Evolutionary conservation across 257 asterid species (phyloP).

Genomic region (Eustoma russellianum): DNA sequence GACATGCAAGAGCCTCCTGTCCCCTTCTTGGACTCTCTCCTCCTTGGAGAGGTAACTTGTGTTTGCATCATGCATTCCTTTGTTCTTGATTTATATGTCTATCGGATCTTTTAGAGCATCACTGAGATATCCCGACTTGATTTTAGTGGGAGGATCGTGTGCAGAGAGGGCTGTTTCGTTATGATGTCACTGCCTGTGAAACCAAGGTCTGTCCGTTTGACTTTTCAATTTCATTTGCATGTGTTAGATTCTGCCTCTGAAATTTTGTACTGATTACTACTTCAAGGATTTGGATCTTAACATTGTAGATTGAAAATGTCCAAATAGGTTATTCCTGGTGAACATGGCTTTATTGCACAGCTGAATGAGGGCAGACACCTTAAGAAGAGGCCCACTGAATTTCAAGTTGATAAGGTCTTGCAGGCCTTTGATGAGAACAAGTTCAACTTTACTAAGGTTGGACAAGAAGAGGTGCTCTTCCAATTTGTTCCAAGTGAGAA

Average conservation of each 20-base stretch:
- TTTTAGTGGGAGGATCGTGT: conserved; percentile 90
- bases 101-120: neutral
- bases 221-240: neutral
- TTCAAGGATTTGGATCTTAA: neutral
- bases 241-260: neutral
- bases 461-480: conserved; percentile 92
- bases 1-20: conserved; percentile 37
- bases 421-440: conserved; percentile 89
- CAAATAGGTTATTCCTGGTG: conserved; percentile 83
- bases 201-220: conserved; percentile 62
- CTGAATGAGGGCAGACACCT: conserved; percentile 96
- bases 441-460: conserved; percentile 93
- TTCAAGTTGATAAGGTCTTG: conserved; percentile 81
- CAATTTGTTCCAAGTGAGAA: conserved; percentile 67
- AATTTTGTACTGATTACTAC: neutral
- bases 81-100: neutral
- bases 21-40: conserved; percentile 63
- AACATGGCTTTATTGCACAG: conserved; percentile 82
- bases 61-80: neutral
- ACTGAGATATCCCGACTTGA: conserved; percentile 20
- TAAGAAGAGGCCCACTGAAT: conserved; percentile 97
- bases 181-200: conserved; percentile 96
- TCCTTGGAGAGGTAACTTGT: conserved; percentile 56
- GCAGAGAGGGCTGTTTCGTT: conserved; percentile 94
- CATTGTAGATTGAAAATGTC: neutral